A percentile compares a stretch with the other conserved stretches of the same genome.
Evolutionary conservation across 2,329 filamentous ascomycete genomes (phyloP).

Genomic region (Phoma sp.): DNA sequence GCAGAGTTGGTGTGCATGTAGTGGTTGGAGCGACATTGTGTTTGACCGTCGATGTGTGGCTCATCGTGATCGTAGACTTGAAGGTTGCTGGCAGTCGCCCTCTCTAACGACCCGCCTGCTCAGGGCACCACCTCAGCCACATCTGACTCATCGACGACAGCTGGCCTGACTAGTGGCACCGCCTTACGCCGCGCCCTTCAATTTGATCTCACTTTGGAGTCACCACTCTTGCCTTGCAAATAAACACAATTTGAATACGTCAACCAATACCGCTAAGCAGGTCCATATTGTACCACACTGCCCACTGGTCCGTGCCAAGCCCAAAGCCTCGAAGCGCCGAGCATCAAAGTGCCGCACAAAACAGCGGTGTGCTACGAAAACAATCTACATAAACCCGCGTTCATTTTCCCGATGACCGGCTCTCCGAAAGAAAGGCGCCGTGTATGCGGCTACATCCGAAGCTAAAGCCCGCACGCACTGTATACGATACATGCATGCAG

Average conservation of each 20-base stretch:
- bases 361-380: constrained; percentile 14
- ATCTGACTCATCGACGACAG: constrained; percentile 8
- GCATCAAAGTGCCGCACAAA: not conserved
- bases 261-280: not conserved
- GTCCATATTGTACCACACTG: not conserved
- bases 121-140: not conserved
- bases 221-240: not conserved
- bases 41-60: not conserved
- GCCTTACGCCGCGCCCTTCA: not conserved
- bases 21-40: not conserved
- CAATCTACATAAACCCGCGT: constrained; percentile 1
- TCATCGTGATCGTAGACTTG: not conserved
- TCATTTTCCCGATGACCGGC: not conserved
- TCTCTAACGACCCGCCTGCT: not conserved
- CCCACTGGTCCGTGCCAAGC: not conserved
- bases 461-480: not conserved
- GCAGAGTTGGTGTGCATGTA: constrained; percentile 5
- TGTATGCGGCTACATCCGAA: not conserved
- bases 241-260: not conserved
- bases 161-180: constrained; percentile 2
- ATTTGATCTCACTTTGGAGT: not conserved
- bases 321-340: not conserved
- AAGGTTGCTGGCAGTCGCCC: not conserved
- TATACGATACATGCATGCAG: too few species aligned
- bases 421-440: not conserved